Evolutionary conservation across 768 basidiomycete genomes (phyloP), one percentile per base, ranked within the genome.

Genomic region (Jaapia argillacea): DNA sequence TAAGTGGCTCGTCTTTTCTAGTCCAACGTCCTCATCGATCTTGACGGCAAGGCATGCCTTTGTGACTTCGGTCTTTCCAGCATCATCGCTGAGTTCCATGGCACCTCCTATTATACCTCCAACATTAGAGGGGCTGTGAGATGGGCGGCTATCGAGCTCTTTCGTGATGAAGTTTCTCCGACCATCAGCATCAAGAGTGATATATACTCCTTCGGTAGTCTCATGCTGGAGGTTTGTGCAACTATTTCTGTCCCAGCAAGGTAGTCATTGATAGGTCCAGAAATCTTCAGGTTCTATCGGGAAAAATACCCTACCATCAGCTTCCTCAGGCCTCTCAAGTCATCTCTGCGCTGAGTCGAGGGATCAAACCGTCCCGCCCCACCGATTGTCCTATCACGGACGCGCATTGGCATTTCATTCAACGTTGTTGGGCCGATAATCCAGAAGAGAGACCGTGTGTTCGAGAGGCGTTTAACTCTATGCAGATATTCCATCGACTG

Each of bases 111-210:
- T n/a, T n/a, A n/a, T n/a, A n/a, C 58, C 1, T 58, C 58, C 4
- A 53, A 56, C n/a, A 53, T 72, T 23, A 64, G 66, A 14, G 70
- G 73, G 5, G 69, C 67, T 20, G 58, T 72, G 25, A 63, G 71
- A 1, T 74, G 73, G 71, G 67, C 66, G 4, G 73, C 71, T 45
- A 58, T 69, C 0, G 54, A 65, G 13, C 44, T 75, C 0, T 72
- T 68, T 45, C 53, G 50, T 4, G 28, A 65, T 20, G 57, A 60
- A 22, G 36, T 47, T n/a, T 41, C 45, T 14, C 51, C 54, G 3
- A 37, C 46, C 1, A 41, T 62, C 2, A 62, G 58, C 2, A 59
- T 59, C 6, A 44, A 53, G 37, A 69, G 62, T 33, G 74, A 75
- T 50, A 63, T 72, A 16, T 75, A 63, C 43, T 67, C 66, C 1